Percentiles rank a stretch among this genome's conserved stretches.
phyloP scores from a whole-genome alignment of 192 early-diverging fungal species.

The Funneliformis mosseae region DNA sequence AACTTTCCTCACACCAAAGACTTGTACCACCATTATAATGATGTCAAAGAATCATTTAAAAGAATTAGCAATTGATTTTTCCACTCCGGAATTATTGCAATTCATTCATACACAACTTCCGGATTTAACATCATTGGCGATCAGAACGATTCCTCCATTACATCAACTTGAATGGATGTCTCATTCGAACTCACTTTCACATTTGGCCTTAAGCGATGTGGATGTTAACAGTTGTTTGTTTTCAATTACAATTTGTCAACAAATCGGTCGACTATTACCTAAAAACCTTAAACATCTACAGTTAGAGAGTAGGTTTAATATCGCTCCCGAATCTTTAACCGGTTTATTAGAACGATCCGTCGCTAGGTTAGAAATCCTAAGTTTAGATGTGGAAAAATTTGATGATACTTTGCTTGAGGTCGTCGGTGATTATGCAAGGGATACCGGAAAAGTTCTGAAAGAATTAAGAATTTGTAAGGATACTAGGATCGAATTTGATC shows the following conservation, averaged over 20 bases:
- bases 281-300: conserved; percentile 6
- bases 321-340: conserved; percentile 10
- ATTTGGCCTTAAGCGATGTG: conserved; percentile 17
- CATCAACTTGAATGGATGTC: not conserved
- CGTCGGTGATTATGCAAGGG: conserved; percentile 10
- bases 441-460: not conserved
- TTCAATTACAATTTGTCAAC: not conserved
- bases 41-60: conserved; percentile 4
- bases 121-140: conserved; percentile 8
- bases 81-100: not conserved
- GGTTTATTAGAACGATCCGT: not conserved
- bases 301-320: conserved; percentile 12
- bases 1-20: not conserved
- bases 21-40: conserved; percentile 8
- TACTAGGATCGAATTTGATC: conserved; percentile 13
- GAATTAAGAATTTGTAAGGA: conserved; percentile 25
- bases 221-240: not conserved
- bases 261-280: conserved; percentile 12
- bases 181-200: not conserved
- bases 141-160: not conserved
- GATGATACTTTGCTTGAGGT: conserved; percentile 24
- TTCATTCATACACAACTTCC: conserved; percentile 9
- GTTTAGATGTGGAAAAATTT: conserved; percentile 22
- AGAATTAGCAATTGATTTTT: conserved; percentile 14
- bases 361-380: not conserved